Evolutionary conservation across 176 grass and related monocot genomes (phyloP), one percentile per base, ranked within the genome.

Genomic region (Areca catechu): DNA sequence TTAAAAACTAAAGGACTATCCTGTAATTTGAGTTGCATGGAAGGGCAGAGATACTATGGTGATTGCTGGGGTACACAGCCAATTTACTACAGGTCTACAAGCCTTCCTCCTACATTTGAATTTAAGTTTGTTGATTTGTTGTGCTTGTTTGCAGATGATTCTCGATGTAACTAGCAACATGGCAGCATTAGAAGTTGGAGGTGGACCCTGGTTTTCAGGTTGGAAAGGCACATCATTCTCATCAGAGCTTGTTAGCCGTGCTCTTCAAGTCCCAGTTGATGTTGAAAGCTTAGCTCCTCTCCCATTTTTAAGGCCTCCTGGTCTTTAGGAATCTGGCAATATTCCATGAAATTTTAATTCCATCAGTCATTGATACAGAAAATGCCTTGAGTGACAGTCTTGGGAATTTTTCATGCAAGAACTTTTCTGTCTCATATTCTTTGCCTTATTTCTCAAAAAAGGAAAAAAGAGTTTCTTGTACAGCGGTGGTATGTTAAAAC

Each of bases 171-270:
- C 71, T 24, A 96, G 92, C 74, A 77, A 90, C 72, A 90, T 90
- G 92, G 92, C 86, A 0, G 92, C 86, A 5, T 19, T 96, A 55
- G 86, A 96, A 70, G 77, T 96, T 1, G 92, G 92, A 17, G 92
- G 92, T 4, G 92, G 91, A 19, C 91, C 91, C 48, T 96, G 91
- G 91, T 90, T 96, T 62, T 79, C 85, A 3, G 71, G 67, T 0
- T 90, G 91, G 91, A 87, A 87, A 62, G 91, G 80, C 70, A 69
- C 67, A 17, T 79, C 91, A 19, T 63, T 24, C 37, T 57, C 65
- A 1, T 77, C 74, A 0, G 83, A 85, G 49, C 5, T 77, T 70
- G 50, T 96, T 34, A 90, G 64, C 18, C 64, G 53, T 54, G 67
- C 81, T 16, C 71, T 96, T 3, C 50, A 52, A 16, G 68, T 82